Percentiles rank a stretch among this genome's conserved stretches.
Conservation (phyloP, 2,329 filamentous ascomycete species). For the Niveomyces coronatus region DNA sequence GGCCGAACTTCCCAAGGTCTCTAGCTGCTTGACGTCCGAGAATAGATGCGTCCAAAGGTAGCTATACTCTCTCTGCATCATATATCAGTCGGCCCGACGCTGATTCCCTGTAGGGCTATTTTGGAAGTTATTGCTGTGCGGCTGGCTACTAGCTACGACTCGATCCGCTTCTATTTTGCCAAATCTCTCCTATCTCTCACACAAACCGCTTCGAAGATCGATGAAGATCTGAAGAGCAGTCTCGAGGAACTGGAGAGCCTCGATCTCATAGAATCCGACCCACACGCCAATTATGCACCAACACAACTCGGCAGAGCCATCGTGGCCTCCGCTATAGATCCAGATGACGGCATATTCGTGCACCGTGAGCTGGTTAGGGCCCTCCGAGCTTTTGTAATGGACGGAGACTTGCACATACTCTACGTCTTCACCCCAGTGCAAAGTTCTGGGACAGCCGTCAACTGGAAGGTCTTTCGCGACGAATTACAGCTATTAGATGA, state of each 20-base stretch:
- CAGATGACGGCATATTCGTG: conserved; percentile 65
- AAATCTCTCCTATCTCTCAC: conserved; percentile 57
- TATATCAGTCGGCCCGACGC: neutral
- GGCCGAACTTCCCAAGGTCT: conserved; percentile 58
- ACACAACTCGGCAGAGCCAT: conserved; percentile 61
- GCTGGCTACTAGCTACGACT: conserved; percentile 53
- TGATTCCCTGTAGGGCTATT: conserved; percentile 44
- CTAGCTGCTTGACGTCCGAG: conserved; percentile 58
- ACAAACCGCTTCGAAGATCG: conserved; percentile 37
- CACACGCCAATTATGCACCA: conserved; percentile 42
- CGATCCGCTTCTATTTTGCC: conserved; percentile 56
- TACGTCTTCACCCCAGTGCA: conserved; percentile 70
- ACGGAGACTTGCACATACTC: conserved; percentile 69
- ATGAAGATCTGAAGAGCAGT: conserved; percentile 45
- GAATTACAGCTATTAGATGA: conserved; percentile 63
- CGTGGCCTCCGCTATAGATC: conserved; percentile 61
- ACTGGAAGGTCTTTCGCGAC: conserved; percentile 64
- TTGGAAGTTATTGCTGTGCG: conserved; percentile 61
- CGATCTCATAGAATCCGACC: conserved; percentile 43
- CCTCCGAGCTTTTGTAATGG: conserved; percentile 65
- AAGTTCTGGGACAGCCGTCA: conserved; percentile 42
- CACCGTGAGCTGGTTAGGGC: conserved; percentile 58
- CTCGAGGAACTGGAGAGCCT: conserved; percentile 46
- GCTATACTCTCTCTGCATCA: neutral
- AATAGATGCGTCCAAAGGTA: conserved; percentile 58